A percentile compares a stretch with the other conserved stretches of the same genome.
Conservation (phyloP, 768 basidiomycete species). For the Macrocybe gigantea region DNA sequence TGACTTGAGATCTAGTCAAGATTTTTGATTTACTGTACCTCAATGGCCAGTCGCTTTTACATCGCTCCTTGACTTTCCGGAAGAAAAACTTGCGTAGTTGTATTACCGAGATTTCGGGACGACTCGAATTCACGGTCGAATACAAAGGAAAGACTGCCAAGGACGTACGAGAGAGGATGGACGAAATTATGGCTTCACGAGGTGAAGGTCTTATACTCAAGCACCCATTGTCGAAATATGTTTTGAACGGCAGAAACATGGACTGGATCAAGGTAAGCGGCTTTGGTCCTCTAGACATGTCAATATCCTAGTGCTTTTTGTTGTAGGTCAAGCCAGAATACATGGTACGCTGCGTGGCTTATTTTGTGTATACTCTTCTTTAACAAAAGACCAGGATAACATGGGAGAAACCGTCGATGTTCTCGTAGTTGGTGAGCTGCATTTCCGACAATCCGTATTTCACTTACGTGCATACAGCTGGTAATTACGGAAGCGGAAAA, state of each 20-base stretch:
- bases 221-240: constrained; percentile 73
- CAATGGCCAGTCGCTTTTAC: constrained; percentile 74
- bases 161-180: constrained; percentile 77
- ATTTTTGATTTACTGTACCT: constrained; percentile 92
- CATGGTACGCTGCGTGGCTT: constrained; percentile 44
- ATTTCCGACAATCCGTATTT: neutral
- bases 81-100: constrained; percentile 72
- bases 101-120: constrained; percentile 64
- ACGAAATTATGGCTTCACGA: constrained; percentile 73
- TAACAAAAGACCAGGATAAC: constrained; percentile 55
- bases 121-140: constrained; percentile 74
- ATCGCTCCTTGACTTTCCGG: constrained; percentile 66
- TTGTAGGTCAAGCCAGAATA: constrained; percentile 79
- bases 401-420: constrained; percentile 93
- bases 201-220: constrained; percentile 96
- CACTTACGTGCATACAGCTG: constrained; percentile 42
- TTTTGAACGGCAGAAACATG: constrained; percentile 79
- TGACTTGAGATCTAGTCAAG: constrained; percentile 57
- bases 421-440: constrained; percentile 71
- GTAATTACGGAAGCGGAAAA: constrained; percentile 82
- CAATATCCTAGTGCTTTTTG: neutral
- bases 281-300: neutral
- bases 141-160: constrained; percentile 71
- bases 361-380: neutral
- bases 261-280: constrained; percentile 84